phyloP scores from a whole-genome alignment of 306 rosid genomes.

The Heteromeles arbutifolia region DNA sequence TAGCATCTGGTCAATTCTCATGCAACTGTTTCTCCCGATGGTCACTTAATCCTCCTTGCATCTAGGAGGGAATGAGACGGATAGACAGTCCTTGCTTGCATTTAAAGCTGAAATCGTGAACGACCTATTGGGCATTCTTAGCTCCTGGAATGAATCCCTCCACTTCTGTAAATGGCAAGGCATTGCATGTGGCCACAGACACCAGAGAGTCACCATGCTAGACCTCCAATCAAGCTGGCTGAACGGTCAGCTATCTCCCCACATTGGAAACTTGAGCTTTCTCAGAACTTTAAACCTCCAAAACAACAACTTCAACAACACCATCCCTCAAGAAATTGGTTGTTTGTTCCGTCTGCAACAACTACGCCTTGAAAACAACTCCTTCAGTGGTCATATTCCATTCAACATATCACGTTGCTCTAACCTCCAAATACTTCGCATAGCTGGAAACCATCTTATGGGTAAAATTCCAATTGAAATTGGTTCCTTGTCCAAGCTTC shows the following conservation, averaged over 20 bases:
- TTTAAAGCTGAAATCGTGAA: slow-evolving; percentile 2
- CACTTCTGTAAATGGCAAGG: slow-evolving; percentile 28
- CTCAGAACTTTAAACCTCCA: neutral
- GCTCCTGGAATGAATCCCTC: slow-evolving; percentile 25
- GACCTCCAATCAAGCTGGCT: slow-evolving; percentile 3
- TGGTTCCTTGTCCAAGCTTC: neutral
- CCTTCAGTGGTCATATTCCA: slow-evolving; percentile 19
- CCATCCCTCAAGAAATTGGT: slow-evolving; percentile 27
- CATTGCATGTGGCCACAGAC: slow-evolving; percentile 4
- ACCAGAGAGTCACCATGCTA: slow-evolving; percentile 9
- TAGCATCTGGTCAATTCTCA: neutral
- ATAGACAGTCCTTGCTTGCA: slow-evolving; percentile 4
- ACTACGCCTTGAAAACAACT: neutral
- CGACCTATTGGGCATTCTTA: slow-evolving; percentile 7
- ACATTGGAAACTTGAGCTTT: neutral
- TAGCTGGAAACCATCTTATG: neutral
- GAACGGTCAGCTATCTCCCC: slow-evolving; percentile 6
- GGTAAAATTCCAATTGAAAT: neutral
- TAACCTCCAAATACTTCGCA: slow-evolving; percentile 1
- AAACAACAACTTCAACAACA: slow-evolving; percentile 8
- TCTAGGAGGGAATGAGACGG: neutral
- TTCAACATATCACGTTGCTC: neutral
- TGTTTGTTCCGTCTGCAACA: slow-evolving; percentile 1
- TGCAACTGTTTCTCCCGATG: neutral
- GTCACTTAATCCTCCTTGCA: neutral